Percentiles rank a stretch among this genome's conserved stretches.
Conservation (phyloP, 179 eudicot genomes). For the Beta macrorhiza region DNA sequence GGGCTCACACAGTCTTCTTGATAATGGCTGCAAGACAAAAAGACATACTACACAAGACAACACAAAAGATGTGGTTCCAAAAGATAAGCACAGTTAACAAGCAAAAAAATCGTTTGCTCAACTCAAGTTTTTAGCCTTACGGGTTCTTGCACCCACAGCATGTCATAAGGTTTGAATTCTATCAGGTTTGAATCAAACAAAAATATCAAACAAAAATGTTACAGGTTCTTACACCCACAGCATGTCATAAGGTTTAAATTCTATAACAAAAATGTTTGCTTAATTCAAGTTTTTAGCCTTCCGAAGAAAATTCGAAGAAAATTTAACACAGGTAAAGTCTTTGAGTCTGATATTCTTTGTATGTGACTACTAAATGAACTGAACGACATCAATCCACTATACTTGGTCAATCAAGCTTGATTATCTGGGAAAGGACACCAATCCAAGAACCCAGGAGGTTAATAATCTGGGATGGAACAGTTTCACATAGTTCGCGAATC, state of each 20-base stretch:
- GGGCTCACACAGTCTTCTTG: neutral
- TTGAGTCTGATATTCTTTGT: neutral
- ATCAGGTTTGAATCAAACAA: neutral
- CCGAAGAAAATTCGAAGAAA: neutral
- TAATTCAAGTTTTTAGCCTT: neutral
- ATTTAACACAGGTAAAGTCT: neutral
- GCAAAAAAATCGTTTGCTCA: neutral
- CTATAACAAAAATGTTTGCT: neutral
- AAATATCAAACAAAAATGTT: too few species aligned
- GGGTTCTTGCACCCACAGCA: neutral
- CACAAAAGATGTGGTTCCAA: neutral
- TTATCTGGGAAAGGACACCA: neutral
- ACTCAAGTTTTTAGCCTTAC: neutral
- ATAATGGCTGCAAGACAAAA: neutral
- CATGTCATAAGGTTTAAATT: neutral
- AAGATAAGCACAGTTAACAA: neutral
- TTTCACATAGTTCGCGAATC: too few species aligned
- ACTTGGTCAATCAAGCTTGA: neutral
- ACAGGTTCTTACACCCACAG: neutral
- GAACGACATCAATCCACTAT: neutral
- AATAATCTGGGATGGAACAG: too few species aligned
- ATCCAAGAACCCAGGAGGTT: neutral
- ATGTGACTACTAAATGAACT: neutral
- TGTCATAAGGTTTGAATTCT: neutral
- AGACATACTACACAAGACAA: neutral